These are phyloP conservation scores for Chaetomium strumarium DNA, from an alignment of 2,329 filamentous ascomycete genomes.

Conservation along the genomic window DNA sequence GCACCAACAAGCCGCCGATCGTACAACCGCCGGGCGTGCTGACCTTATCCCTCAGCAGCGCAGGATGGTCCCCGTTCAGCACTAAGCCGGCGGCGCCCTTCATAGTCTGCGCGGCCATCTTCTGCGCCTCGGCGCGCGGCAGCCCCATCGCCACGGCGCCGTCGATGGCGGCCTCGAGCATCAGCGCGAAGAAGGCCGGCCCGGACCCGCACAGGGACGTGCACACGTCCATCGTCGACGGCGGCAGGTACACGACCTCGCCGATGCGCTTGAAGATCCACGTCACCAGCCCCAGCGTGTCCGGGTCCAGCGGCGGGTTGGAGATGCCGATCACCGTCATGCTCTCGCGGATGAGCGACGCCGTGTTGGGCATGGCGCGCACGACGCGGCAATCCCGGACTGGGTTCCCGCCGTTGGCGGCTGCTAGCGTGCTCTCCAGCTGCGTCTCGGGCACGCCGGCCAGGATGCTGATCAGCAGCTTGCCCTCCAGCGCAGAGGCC, in stretches of 20 bases:
- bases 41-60: conserved; percentile 69
- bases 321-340: conserved; percentile 74
- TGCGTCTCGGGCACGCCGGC: conserved; percentile 68
- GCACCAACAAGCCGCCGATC: conserved; percentile 64
- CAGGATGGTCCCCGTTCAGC: conserved; percentile 67
- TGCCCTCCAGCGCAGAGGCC: conserved; percentile 65
- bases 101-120: conserved; percentile 78
- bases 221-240: conserved; percentile 62
- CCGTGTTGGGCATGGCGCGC: conserved; percentile 80
- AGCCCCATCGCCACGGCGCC: conserved; percentile 75
- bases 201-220: conserved; percentile 71
- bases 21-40: conserved; percentile 72
- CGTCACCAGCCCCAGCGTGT: conserved; percentile 53
- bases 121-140: conserved; percentile 63
- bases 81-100: conserved; percentile 65
- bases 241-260: conserved; percentile 61
- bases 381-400: conserved; percentile 53
- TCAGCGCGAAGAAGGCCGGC: conserved; percentile 68
- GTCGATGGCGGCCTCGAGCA: conserved; percentile 70
- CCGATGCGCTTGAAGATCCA: conserved; percentile 76
- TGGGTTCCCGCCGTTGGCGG: conserved; percentile 40
- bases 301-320: conserved; percentile 49
- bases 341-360: conserved; percentile 68
- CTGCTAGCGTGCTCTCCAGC: conserved; percentile 57
- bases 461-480: conserved; percentile 75